phyloP scores from a whole-genome alignment of 257 asterid species.

The Salvia splendens region DNA sequence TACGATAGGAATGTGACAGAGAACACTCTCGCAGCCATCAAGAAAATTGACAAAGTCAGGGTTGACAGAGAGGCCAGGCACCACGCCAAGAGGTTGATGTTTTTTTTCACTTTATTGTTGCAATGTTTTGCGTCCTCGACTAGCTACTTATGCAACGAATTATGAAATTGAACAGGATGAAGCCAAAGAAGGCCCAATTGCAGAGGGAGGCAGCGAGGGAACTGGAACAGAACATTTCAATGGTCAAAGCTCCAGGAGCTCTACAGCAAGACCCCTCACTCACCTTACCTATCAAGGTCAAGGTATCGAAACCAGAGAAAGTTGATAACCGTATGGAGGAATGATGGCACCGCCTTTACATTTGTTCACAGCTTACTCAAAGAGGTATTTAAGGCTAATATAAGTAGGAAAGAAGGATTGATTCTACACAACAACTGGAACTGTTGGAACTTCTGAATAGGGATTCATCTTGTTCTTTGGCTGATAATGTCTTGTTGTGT shows the following conservation, averaged over 20 bases:
- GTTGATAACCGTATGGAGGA: conserved; percentile 46
- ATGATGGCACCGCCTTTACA: conserved; percentile 19
- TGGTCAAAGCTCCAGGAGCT: conserved; percentile 64
- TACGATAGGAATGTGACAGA: conserved; percentile 73
- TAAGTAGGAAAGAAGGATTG: not conserved
- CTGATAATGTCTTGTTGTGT: no score
- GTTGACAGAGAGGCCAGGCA: conserved; percentile 62
- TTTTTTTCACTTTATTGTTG: not conserved
- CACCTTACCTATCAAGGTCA: conserved; percentile 51
- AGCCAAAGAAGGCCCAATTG: conserved; percentile 54
- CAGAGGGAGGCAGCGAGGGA: conserved; percentile 48
- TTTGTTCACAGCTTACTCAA: not conserved
- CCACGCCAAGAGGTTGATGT: conserved; percentile 51
- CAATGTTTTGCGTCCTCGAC: no score
- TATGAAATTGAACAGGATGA: conserved; percentile 52
- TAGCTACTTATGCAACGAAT: conserved; percentile 4
- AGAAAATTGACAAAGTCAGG: conserved; percentile 82
- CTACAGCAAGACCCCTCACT: conserved; percentile 46
- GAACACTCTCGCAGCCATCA: conserved; percentile 71
- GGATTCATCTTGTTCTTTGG: not conserved
- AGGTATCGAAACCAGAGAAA: conserved; percentile 29
- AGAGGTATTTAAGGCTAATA: not conserved
- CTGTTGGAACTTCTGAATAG: no score
- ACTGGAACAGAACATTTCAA: conserved; percentile 52
- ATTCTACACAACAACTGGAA: not conserved